phyloP scores from a whole-genome alignment of 257 asterid species.

The Solanum virginianum region DNA sequence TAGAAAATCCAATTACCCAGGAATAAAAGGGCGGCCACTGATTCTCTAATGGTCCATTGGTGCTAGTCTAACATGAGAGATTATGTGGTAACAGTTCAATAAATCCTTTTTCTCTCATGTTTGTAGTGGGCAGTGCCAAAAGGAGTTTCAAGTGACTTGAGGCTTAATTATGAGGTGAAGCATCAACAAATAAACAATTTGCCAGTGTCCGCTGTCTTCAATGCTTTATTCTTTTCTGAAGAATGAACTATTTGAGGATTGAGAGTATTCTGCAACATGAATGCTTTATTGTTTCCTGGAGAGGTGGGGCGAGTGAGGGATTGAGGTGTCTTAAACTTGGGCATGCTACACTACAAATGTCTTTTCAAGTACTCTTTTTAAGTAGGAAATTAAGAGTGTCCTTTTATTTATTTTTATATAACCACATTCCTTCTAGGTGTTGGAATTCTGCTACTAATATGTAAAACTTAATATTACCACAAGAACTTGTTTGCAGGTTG shows the following conservation, averaged over 20 bases:
- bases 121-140: not conserved
- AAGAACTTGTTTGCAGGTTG: constrained; percentile 47
- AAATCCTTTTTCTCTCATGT: not conserved
- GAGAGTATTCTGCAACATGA: not conserved
- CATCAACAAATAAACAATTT: not conserved
- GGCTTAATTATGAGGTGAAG: not conserved
- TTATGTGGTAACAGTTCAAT: not conserved
- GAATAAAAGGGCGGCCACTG: not conserved
- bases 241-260: not conserved
- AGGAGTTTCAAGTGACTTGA: not conserved
- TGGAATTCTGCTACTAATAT: not conserved
- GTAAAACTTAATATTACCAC: not conserved
- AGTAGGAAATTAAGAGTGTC: not conserved
- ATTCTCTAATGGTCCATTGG: not conserved
- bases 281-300: not conserved
- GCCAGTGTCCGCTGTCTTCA: not conserved
- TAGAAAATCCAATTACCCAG: no score
- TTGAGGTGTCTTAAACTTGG: not conserved
- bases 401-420: not conserved
- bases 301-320: not conserved
- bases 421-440: not conserved
- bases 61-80: not conserved
- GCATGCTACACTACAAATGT: not conserved
- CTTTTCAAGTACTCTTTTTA: not conserved
- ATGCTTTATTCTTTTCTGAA: not conserved